Conservation (phyloP, 768 basidiomycete species). For the Gymnopilus dilepis region DNA sequence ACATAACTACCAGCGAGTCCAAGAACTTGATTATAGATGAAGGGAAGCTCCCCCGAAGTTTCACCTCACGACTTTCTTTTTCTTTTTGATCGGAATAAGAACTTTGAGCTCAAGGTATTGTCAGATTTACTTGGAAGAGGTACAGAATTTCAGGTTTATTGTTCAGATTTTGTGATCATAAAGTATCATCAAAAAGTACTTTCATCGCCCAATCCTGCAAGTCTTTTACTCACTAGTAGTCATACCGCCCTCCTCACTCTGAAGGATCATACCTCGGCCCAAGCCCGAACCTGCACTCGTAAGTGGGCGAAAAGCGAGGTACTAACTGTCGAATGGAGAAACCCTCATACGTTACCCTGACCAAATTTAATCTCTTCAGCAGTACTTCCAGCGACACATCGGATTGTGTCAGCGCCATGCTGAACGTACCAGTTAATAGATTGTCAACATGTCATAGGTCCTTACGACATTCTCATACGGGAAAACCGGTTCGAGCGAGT, state of each 20-base stretch:
- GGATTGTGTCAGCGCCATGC: neutral
- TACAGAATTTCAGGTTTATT: too few species aligned
- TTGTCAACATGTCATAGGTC: neutral
- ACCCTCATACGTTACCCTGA: neutral
- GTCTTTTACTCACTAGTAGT: too few species aligned
- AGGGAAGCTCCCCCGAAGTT: neutral
- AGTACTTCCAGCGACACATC: neutral
- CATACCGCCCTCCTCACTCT: too few species aligned
- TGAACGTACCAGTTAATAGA: neutral
- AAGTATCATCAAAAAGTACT: too few species aligned
- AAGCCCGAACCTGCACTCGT: neutral
- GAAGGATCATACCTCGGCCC: neutral
- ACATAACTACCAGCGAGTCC: neutral
- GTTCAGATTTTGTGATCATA: too few species aligned
- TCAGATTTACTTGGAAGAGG: too few species aligned
- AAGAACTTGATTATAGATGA: neutral
- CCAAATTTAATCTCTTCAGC: neutral
- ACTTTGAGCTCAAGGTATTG: too few species aligned
- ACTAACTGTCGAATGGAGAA: neutral
- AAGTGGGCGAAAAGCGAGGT: neutral
- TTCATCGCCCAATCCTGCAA: too few species aligned
- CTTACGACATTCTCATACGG: neutral
- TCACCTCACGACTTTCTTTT: too few species aligned
- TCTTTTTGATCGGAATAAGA: too few species aligned
- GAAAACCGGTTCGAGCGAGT: neutral